phyloP scores from a whole-genome alignment of 257 asterid species.

The Capsicum pubescens region DNA sequence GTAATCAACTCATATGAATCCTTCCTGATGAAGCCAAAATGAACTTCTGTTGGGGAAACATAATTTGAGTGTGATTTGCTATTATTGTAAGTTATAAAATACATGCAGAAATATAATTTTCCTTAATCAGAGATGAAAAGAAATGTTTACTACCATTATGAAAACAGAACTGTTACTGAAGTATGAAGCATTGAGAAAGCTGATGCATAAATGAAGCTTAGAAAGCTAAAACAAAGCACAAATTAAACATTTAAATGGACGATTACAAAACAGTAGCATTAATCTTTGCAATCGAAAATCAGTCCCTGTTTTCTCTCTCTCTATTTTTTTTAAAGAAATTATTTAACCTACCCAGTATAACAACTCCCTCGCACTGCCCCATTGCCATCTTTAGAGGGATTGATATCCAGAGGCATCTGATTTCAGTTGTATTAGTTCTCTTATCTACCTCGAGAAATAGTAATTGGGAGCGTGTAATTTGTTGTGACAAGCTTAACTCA shows the following conservation, averaged over 20 bases:
- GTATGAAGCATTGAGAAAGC: conserved; percentile 1
- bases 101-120: not conserved
- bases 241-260: not conserved
- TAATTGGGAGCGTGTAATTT: too few species aligned
- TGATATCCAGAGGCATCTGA: not conserved
- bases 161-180: not conserved
- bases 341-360: not conserved
- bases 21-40: not conserved
- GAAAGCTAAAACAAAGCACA: not conserved
- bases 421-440: conserved; percentile 23
- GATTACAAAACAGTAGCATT: not conserved
- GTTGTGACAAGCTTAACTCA: too few species aligned
- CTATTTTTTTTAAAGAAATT: conserved; percentile 15
- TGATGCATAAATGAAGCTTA: not conserved
- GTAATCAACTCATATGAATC: not conserved
- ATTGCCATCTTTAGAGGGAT: not conserved
- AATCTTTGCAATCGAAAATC: not conserved
- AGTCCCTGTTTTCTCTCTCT: not conserved
- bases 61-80: not conserved
- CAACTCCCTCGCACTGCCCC: not conserved
- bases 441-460: too few species aligned
- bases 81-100: not conserved
- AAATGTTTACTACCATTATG: not conserved
- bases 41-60: not conserved
- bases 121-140: not conserved